Evolutionary conservation across 2,329 filamentous ascomycete species (phyloP).

Genomic region (Didymellaceae sp.): DNA sequence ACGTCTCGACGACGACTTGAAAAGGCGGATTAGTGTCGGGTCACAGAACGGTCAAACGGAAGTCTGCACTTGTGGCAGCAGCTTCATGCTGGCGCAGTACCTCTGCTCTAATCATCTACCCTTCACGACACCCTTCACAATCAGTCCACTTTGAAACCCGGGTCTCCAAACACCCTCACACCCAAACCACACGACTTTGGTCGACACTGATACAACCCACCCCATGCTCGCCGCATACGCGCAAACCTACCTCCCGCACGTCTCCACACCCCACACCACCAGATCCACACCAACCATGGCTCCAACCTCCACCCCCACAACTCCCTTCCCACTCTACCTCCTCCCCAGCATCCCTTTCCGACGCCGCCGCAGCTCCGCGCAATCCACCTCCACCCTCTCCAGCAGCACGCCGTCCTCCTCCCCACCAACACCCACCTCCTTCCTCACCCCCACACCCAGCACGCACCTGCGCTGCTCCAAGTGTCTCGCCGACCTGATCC

Average conservation of each 20-base stretch:
- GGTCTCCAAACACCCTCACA: background rate
- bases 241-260: background rate
- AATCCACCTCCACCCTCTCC: constrained; percentile 40
- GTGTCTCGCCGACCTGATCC: constrained; percentile 65
- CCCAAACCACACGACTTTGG: no score
- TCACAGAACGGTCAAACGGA: no score
- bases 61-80: background rate
- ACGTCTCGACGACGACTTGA: constrained; percentile 5
- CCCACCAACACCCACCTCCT: constrained; percentile 33
- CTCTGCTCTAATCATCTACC: no score
- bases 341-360: constrained; percentile 46
- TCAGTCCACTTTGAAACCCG: background rate
- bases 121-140: no score
- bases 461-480: constrained; percentile 65
- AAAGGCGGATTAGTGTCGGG: background rate
- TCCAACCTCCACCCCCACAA: constrained; percentile 16
- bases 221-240: constrained; percentile 1
- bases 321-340: constrained; percentile 54
- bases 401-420: constrained; percentile 23
- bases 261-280: no score
- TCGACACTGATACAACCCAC: no score
- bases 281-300: no score
- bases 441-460: constrained; percentile 44
- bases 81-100: no score
- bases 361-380: constrained; percentile 52